Percentiles rank a stretch among this genome's conserved stretches.
Conservation (phyloP, 2,329 filamentous ascomycete species). For the Penicillium sp. region DNA sequence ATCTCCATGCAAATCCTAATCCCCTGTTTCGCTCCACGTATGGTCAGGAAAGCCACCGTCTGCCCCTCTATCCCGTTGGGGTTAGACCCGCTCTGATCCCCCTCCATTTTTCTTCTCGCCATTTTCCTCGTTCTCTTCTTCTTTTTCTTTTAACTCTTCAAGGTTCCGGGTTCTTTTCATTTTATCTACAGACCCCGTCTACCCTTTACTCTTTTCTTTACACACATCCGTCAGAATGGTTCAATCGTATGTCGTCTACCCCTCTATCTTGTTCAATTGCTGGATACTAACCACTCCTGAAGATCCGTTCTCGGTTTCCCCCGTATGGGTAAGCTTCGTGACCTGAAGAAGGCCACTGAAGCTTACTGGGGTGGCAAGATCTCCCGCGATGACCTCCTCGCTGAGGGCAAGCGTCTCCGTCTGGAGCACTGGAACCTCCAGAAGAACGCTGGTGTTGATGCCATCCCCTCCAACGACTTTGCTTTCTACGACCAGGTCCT, state of each 20-base stretch:
- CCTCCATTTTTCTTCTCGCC: slow-evolving; percentile 27
- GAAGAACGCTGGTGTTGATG: slow-evolving; percentile 94
- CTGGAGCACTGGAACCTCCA: slow-evolving; percentile 99
- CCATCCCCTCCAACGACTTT: slow-evolving; percentile 99
- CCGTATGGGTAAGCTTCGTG: slow-evolving; percentile 96
- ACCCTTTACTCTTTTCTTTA: slow-evolving; percentile 6
- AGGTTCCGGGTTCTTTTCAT: slow-evolving; percentile 1
- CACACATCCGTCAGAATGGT: slow-evolving; percentile 53
- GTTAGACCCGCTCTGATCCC: slow-evolving; percentile 24
- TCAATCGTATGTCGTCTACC: slow-evolving; percentile 53
- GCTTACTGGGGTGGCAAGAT: slow-evolving; percentile 97
- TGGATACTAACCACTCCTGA: neutral
- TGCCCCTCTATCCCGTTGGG: slow-evolving; percentile 20
- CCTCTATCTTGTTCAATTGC: neutral
- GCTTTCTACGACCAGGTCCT: slow-evolving; percentile 68
- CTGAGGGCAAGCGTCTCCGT: slow-evolving; percentile 95
- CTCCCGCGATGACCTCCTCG: slow-evolving; percentile 83
- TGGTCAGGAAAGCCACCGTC: neutral
- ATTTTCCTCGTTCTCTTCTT: slow-evolving; percentile 10
- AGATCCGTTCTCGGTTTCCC: slow-evolving; percentile 93
- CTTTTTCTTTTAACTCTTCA: slow-evolving; percentile 12
- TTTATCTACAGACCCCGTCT: neutral
- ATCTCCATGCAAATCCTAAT: neutral
- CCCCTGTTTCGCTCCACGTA: slow-evolving; percentile 1
- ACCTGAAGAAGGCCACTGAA: slow-evolving; percentile 99